Evolutionary conservation across 331 rosid species (phyloP), one percentile per base, ranked within the genome.

Genomic region (Malus hybrid): DNA sequence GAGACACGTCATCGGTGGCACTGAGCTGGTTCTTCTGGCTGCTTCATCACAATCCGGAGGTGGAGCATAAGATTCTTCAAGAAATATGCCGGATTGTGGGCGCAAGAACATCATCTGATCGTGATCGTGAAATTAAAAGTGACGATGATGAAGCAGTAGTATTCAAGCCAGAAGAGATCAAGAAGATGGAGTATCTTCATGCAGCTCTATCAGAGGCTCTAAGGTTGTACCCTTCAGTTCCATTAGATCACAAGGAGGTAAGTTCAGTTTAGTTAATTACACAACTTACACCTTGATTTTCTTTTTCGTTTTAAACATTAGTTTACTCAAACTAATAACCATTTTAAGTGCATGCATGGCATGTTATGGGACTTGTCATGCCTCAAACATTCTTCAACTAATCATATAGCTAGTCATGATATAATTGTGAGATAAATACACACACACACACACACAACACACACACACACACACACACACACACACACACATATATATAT

Each of bases 1-100:
- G 98, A 65, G 98, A 93, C 76, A 93, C 98, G 57, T 93, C 98
- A 66, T 93, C 98, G 4, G 98, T 93, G 52, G 98, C 98, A 16
- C 61, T 91, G 82, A 91, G 93, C 80, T 93, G 98, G 98, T 93
- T 93, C 80, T 93, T 93, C 83, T 91, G 96, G 97, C 80, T 89
- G 80, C 78, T 93, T 71, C 78, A 85, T 65, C 79, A 77, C 72
- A 88, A 91, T 67, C 97, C 92, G n/a, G 73, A 63, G 19, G 97
- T 89, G 79, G 98, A 87, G 59, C 80, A 76, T 73, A 81, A 52
- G 50, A 87, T 85, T 66, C 67, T 89, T 32, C 79, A 9, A 36
- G 98, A 93, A 79, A 56, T 88, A 12, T 82, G 91, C 75, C 75
- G 77, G 67, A 78, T 93, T 4, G 77, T 91, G 65, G 80, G 31